phyloP scores from a whole-genome alignment of 169 alveolate species.

The Plasmodium gaboni region DNA sequence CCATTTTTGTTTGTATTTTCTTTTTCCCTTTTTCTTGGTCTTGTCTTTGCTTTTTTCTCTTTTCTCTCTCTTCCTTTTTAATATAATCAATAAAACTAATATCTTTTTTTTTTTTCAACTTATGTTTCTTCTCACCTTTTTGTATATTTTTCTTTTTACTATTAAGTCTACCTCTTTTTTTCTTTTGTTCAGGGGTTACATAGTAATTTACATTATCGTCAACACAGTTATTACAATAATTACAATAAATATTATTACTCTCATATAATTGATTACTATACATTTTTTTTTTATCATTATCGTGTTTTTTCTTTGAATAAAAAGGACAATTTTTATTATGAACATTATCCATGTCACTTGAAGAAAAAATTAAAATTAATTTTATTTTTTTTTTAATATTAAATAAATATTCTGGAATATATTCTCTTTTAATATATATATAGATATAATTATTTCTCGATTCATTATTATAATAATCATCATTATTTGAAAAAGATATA shows the following conservation, averaged over 20 bases:
- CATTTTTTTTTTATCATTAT: no score
- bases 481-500: neutral
- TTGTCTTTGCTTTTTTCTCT: no score
- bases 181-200: neutral
- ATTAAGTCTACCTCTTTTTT: neutral
- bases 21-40: no score
- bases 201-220: neutral
- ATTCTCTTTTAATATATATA: slow-evolving; percentile 43
- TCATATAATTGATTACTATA: no score
- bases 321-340: neutral
- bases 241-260: neutral
- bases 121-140: neutral
- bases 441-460: slow-evolving; percentile 21
- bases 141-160: slow-evolving; percentile 3
- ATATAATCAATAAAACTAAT: neutral
- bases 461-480: neutral
- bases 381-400: slow-evolving; percentile 42
- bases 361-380: slow-evolving; percentile 28
- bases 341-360: neutral
- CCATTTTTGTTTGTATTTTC: no score
- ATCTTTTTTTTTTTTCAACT: neutral
- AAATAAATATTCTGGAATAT: slow-evolving; percentile 39
- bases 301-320: no score
- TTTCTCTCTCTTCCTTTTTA: neutral
- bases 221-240: neutral